Base-by-base conservation (phyloP, 1,139 yeast species). In the Candida sp. region DNA sequence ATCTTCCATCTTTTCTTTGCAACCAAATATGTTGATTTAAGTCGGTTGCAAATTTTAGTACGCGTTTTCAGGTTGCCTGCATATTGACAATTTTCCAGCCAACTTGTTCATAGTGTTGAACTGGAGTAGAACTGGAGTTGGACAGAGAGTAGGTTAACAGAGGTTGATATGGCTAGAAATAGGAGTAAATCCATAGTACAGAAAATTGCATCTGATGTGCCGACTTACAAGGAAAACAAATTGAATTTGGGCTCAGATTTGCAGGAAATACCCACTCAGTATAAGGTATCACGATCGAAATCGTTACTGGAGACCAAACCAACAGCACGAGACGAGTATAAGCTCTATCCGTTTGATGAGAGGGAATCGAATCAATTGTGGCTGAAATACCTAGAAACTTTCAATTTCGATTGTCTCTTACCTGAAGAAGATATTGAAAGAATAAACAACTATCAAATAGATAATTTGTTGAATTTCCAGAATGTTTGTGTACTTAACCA, bases 181-280 rank as follows among this genome's bases (percentile, higher is more conserved):
- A 61, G 85, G 56, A 71, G 81, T 43, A 71, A 73, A 46, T 79
- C 86, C 4, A 72, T 79, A 46, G 84, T 80, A 2, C 68, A 69
- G 45, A 56, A 58, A 43, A 68, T 73, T 34, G 77, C 78, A 4
- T 60, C 63, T 45, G 75, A 70, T 35, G 63, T 65, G 15, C 75
- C 73, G 5, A 46, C 58, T 5, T 58, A 57, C 42, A 50, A 52
- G 8, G 63, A 56, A 5, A 63, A 56, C 11, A 48, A 46, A n/a
- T 40, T 53, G 33, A 42, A 52, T 40, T 40, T 49, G 22, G 51
- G 43, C 7, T 3, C 25, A 35, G 15, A 27, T 5, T n/a, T 6
- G 21, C 4, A 12, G 42, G 35, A 32, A 22, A 23, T 46, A 11
- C 35, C 47, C 3, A 27, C 46, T 12, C 33, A 9, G 11, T 45